These are phyloP conservation scores for Diaporthe citri DNA, from an alignment of 2,329 filamentous ascomycete genomes.

Conservation along the genomic window DNA sequence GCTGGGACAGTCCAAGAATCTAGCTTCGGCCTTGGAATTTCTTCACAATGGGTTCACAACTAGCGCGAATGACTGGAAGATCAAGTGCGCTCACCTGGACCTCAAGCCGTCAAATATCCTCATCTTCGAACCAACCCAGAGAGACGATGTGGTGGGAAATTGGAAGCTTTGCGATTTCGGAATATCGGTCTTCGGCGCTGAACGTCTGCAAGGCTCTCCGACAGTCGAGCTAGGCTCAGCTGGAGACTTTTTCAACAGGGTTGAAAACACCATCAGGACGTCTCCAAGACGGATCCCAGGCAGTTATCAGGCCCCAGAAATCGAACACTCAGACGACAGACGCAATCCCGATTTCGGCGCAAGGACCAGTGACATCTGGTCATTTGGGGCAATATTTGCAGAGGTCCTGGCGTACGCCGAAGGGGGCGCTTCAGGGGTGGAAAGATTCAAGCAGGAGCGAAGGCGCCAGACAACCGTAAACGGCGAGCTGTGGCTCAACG, in stretches of 20 bases:
- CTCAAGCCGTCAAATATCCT: conserved; percentile 39
- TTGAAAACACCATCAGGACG: conserved; percentile 11
- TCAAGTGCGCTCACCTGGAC: conserved; percentile 37
- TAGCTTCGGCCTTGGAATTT: conserved; percentile 37
- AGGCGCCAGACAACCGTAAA: neutral
- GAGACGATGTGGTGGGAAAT: conserved; percentile 26
- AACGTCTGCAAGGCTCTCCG: neutral
- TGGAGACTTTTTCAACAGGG: conserved; percentile 30
- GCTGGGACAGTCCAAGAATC: conserved; percentile 31
- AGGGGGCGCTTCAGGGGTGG: neutral
- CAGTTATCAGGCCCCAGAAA: conserved; percentile 36
- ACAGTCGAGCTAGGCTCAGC: conserved; percentile 2
- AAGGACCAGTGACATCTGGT: conserved; percentile 35
- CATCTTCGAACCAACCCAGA: conserved; percentile 16
- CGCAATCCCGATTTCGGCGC: neutral
- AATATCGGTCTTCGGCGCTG: conserved; percentile 36
- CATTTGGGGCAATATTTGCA: conserved; percentile 36
- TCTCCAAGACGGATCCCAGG: conserved; percentile 25
- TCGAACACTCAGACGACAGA: neutral
- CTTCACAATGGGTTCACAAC: conserved; percentile 37
- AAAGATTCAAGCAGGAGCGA: conserved; percentile 6
- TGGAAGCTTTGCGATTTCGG: conserved; percentile 41
- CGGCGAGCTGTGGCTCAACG: neutral
- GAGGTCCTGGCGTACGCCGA: conserved; percentile 36
- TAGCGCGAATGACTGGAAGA: conserved; percentile 26